Conservation (phyloP, 2,329 filamentous ascomycete genomes). For the Diaporthe amygdali region DNA sequence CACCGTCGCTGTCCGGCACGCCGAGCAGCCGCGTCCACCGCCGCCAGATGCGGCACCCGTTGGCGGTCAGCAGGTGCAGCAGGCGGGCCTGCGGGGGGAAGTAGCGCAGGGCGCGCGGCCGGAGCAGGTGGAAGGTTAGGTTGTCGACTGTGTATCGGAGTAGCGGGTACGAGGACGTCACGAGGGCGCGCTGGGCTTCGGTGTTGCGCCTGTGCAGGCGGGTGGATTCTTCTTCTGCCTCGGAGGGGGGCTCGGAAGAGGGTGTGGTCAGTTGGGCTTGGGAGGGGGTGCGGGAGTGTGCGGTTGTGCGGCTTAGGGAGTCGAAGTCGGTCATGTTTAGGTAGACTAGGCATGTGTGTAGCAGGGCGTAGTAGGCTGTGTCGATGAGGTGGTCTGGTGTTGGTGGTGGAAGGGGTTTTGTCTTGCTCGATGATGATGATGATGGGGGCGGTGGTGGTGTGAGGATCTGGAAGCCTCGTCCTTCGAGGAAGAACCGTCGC, state of each 20-base stretch:
- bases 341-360: constrained; percentile 37
- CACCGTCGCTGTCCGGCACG: too few species aligned
- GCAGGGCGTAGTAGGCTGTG: constrained; percentile 35
- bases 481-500: constrained; percentile 37
- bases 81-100: constrained; percentile 37
- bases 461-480: constrained; percentile 37
- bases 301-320: constrained; percentile 29
- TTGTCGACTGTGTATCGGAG: constrained; percentile 38
- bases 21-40: constrained; percentile 38
- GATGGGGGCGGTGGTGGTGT: background rate
- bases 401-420: background rate
- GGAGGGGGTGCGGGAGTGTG: background rate
- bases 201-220: constrained; percentile 25
- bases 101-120: constrained; percentile 35
- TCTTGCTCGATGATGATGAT: background rate
- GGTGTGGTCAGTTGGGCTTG: background rate
- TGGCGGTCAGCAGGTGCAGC: constrained; percentile 30
- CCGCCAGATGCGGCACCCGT: constrained; percentile 38
- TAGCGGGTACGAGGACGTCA: constrained; percentile 38
- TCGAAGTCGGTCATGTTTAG: constrained; percentile 41
- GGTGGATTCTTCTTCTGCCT: background rate
- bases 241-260: background rate
- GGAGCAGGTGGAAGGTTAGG: constrained; percentile 38
- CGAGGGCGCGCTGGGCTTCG: constrained; percentile 33
- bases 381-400: constrained; percentile 32